Evolutionary conservation across 1,284 basidiomycete genomes (phyloP), one percentile per base, ranked within the genome.

Genomic region (Termitomyces sp.): DNA sequence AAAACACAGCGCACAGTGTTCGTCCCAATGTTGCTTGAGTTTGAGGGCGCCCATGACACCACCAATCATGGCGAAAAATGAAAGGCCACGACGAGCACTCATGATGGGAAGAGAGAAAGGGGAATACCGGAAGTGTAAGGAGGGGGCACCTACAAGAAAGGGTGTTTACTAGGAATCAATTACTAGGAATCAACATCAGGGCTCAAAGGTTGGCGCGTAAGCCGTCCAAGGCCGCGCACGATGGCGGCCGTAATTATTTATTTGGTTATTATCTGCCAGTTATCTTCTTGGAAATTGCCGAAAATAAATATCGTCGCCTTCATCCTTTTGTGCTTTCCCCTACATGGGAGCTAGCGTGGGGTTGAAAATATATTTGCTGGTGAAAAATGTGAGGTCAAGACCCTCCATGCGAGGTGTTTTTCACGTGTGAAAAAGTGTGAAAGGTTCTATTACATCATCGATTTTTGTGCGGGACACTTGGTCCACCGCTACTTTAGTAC

Each of bases 21-120:
- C 71, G 54, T 80, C 75, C 62, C 68, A 73, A 39, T 68, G 65
- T 50, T 78, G 73, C 65, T 79, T 82, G 28, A 80, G 59, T 63
- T 78, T 79, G 52, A 82, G 66, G 5, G 73, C 71, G 5, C 72
- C 64, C 78, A 79, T 80, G 4, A 75, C 73, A 36, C 61, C 70
- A 39, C 70, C 74, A 13, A 82, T 70, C 69, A 75, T 70, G 1
- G 69, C 72, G 61, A 72, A 72, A 60, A 80, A 79, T 38, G 67
- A 67, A 46, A 70, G 55, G 19, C 66, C 67, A 34, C 52, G 54
- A 43, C 55, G 53, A 52, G 52, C 36, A 31, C 41, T 55, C 56
- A 61, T 61, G 26, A 51, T 54, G 50, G 52, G 56, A 40, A 56
- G 55, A 59, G 24, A 50, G 52, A 33, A 34, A 55, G 52, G 52